A percentile compares a stretch with the other conserved stretches of the same genome.
These are phyloP conservation scores for Colletotrichum chlorophyti DNA, from an alignment of 2,329 filamentous ascomycete species.

Conservation along the genomic window DNA sequence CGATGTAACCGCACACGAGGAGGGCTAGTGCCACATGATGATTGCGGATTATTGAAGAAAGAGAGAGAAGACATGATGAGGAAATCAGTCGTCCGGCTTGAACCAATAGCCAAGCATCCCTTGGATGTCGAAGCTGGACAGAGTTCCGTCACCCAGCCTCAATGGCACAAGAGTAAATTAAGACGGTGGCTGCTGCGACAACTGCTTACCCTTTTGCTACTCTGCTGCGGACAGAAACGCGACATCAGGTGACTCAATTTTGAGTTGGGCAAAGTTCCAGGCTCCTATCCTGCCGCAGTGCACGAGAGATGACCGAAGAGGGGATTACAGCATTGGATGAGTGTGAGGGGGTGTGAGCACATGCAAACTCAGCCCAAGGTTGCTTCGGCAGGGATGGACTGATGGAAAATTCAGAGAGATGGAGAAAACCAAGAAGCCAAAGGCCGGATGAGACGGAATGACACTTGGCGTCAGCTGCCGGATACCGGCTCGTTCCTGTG, in stretches of 20 bases:
- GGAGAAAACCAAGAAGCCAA: not conserved
- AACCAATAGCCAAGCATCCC: not conserved
- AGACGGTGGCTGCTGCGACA: too few relatives aligned
- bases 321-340: too few relatives aligned
- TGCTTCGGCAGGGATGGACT: not conserved
- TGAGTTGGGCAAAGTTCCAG: slow-evolving; percentile 17
- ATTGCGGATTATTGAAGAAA: not conserved
- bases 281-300: too few relatives aligned
- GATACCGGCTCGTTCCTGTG: too few relatives aligned
- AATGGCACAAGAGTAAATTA: too few relatives aligned
- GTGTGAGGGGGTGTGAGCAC: too few relatives aligned
- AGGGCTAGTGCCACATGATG: not conserved
- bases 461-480: not conserved
- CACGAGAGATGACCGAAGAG: too few relatives aligned
- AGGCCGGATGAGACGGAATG: too few relatives aligned
- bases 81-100: too few relatives aligned
- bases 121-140: too few relatives aligned
- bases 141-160: not conserved
- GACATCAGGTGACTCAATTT: slow-evolving; percentile 17
- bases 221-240: not conserved
- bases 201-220: too few relatives aligned
- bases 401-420: not conserved
- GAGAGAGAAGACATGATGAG: not conserved
- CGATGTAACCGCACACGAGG: not conserved
- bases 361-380: too few relatives aligned